Percentiles rank a stretch among this genome's conserved stretches.
Conservation (phyloP, 371 early-diverging fungal species). For the Apophysomyces sp. region DNA sequence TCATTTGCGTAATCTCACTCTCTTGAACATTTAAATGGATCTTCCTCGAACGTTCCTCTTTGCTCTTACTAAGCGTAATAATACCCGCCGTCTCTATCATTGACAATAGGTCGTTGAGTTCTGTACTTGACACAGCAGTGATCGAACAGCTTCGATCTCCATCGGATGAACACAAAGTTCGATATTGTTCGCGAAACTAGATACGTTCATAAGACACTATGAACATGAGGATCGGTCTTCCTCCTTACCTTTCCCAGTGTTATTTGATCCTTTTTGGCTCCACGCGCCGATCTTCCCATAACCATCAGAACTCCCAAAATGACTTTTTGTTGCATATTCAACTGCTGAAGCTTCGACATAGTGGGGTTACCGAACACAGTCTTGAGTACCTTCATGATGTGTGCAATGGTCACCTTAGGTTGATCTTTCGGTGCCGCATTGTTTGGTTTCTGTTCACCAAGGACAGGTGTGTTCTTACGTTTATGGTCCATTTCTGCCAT, state of each 20-base stretch:
- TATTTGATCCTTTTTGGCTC: slow-evolving; percentile 42
- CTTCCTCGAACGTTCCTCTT: slow-evolving; percentile 50
- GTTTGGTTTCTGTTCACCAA: slow-evolving; percentile 23
- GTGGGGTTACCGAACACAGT: slow-evolving; percentile 64
- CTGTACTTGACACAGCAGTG: slow-evolving; percentile 70
- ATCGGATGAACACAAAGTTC: slow-evolving; percentile 37
- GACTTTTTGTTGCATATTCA: slow-evolving; percentile 83
- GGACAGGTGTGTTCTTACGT: slow-evolving; percentile 19
- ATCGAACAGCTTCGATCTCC: slow-evolving; percentile 40
- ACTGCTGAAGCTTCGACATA: slow-evolving; percentile 58
- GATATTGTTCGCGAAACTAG: slow-evolving; percentile 58
- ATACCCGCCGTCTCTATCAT: slow-evolving; percentile 78
- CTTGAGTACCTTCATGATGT: slow-evolving; percentile 73
- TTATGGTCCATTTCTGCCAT: slow-evolving; percentile 70
- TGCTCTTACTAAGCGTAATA: slow-evolving; percentile 51
- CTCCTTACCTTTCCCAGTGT: slow-evolving; percentile 49
- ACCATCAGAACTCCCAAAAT: slow-evolving; percentile 58
- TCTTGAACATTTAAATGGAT: slow-evolving; percentile 50
- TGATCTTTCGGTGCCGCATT: background rate
- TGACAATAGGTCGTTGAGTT: slow-evolving; percentile 73
- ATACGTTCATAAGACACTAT: no score
- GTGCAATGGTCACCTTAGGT: slow-evolving; percentile 79
- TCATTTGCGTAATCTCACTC: slow-evolving; percentile 47
- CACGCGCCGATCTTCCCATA: slow-evolving; percentile 28
- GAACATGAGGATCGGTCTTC: no score